phyloP scores from a whole-genome alignment of 2,329 filamentous ascomycete species.

The Penicillium sp. region DNA sequence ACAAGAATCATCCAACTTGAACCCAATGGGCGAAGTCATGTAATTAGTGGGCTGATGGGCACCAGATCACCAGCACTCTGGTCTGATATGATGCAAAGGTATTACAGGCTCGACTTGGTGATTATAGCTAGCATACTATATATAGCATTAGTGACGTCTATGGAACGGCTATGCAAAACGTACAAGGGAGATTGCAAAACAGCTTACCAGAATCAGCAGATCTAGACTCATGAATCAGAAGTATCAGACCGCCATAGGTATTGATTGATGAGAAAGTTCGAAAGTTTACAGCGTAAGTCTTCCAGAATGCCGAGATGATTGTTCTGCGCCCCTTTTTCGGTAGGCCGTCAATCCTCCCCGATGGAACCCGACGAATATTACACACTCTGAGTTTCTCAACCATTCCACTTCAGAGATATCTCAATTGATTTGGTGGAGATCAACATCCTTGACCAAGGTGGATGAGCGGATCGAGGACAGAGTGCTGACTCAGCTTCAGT shows the following conservation, averaged over 20 bases:
- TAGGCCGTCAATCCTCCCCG: not conserved
- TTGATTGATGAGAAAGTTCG: not conserved
- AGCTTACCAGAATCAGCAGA: not conserved
- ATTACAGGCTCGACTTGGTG: not conserved
- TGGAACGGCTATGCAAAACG: not conserved
- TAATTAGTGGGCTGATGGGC: not conserved
- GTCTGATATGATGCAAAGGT: not conserved
- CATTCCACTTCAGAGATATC: not conserved
- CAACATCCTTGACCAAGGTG: not conserved
- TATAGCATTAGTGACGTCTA: not conserved
- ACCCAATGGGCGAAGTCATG: not conserved
- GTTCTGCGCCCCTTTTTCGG: not conserved
- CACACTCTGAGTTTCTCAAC: not conserved
- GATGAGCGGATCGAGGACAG: not conserved
- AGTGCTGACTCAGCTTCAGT: not conserved
- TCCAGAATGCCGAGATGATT: constrained; percentile 5
- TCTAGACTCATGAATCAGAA: not conserved
- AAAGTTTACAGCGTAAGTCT: not conserved
- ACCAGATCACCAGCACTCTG: not conserved
- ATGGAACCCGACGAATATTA: not conserved
- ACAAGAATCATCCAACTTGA: not conserved
- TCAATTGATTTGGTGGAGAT: not conserved
- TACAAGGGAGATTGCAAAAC: not conserved
- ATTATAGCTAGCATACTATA: no score
- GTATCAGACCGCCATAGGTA: not conserved